Evolutionary conservation across 1,284 basidiomycete genomes (phyloP).

Genomic region (Ganoderma sp.): DNA sequence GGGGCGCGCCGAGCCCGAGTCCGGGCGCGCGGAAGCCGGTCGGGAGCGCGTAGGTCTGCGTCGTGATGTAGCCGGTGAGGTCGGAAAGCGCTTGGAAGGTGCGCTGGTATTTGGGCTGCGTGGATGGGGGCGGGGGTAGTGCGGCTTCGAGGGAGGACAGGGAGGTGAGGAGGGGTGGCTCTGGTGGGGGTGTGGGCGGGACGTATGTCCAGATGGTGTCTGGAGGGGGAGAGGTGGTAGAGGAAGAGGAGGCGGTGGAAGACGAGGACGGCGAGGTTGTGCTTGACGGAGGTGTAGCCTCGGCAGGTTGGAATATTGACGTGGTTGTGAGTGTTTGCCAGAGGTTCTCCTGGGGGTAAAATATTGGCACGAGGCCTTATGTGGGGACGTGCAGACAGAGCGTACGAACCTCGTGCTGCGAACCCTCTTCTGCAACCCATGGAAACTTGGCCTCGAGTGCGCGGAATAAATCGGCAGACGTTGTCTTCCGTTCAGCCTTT

Average conservation of each 20-base stretch:
- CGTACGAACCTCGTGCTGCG: constrained; percentile 56
- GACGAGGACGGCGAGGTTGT: constrained; percentile 1
- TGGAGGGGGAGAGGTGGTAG: constrained; percentile 16
- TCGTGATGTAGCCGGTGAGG: constrained; percentile 70
- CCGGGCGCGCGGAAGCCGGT: constrained; percentile 43
- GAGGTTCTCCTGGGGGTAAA: constrained; percentile 51
- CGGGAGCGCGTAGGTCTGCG: constrained; percentile 58
- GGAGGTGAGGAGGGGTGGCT: constrained; percentile 54
- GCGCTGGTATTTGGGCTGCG: constrained; percentile 49
- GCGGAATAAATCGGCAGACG: constrained; percentile 63
- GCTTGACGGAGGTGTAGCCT: constrained; percentile 15
- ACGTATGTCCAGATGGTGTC: constrained; percentile 58
- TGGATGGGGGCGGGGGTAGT: constrained; percentile 44
- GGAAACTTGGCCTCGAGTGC: constrained; percentile 60
- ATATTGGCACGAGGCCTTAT: constrained; percentile 8
- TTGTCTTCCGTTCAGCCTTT: constrained; percentile 50
- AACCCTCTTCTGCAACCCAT: constrained; percentile 61
- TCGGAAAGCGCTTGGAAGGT: constrained; percentile 63
- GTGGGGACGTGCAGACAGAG: constrained; percentile 4
- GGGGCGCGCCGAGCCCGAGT: constrained; percentile 35
- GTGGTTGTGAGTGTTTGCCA: constrained; percentile 65
- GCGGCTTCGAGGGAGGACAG: constrained; percentile 52
- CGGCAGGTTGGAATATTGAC: constrained; percentile 50
- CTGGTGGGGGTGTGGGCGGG: constrained; percentile 45
- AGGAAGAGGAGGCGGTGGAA: constrained; percentile 20